Conservation (phyloP, 2,329 filamentous ascomycete species). For the Cladobotryum protrusum region DNA sequence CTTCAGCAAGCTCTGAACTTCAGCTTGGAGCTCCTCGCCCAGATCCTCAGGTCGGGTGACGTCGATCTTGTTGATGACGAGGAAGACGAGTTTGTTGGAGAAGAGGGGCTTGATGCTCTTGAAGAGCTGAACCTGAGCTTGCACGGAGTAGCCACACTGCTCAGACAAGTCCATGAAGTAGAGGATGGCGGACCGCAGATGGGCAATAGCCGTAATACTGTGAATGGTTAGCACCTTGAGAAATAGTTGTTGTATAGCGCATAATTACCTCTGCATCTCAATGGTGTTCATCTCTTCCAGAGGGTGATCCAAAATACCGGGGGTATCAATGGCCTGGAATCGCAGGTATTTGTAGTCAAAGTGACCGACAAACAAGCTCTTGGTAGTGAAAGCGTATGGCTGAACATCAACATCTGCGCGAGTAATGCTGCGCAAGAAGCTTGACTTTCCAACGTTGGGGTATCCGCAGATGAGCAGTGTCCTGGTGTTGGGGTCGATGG, state of each 20-base stretch:
- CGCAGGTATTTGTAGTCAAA: slow-evolving; percentile 77
- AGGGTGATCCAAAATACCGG: slow-evolving; percentile 95
- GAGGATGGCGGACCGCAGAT: slow-evolving; percentile 87
- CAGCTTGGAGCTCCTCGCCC: slow-evolving; percentile 67
- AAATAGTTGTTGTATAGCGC: background rate
- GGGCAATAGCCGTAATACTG: slow-evolving; percentile 93
- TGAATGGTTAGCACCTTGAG: slow-evolving; percentile 5
- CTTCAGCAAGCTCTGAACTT: slow-evolving; percentile 75
- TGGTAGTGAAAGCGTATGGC: slow-evolving; percentile 97
- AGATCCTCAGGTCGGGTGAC: slow-evolving; percentile 82
- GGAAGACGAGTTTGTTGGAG: slow-evolving; percentile 92
- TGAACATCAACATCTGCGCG: slow-evolving; percentile 95
- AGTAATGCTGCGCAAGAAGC: slow-evolving; percentile 86
- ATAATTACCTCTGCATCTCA: slow-evolving; percentile 71
- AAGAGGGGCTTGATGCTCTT: slow-evolving; percentile 95
- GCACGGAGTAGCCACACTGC: slow-evolving; percentile 91
- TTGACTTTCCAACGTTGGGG: slow-evolving; percentile 96
- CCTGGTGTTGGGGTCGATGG: slow-evolving; percentile 97
- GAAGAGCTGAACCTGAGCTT: slow-evolving; percentile 91
- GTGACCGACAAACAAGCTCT: slow-evolving; percentile 93
- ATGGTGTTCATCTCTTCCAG: slow-evolving; percentile 99
- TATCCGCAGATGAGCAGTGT: slow-evolving; percentile 96
- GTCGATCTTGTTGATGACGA: slow-evolving; percentile 98
- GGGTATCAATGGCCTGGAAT: slow-evolving; percentile 83
- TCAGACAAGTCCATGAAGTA: slow-evolving; percentile 99